Base-by-base conservation (phyloP, 2,329 filamentous ascomycete genomes). In the Ophiosphaerella herpotricha region DNA sequence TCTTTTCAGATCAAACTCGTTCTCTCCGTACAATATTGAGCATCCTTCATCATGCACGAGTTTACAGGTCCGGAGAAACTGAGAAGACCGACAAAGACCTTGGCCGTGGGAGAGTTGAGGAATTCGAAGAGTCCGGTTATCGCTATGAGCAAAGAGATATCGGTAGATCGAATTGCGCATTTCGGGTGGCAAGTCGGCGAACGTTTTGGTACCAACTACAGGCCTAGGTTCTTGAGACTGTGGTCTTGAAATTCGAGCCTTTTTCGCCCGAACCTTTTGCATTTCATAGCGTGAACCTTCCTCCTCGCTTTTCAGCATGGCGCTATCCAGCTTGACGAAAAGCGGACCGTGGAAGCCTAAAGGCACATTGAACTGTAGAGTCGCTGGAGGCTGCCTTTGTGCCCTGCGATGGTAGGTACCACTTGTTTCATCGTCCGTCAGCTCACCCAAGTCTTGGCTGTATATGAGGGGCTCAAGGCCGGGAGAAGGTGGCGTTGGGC, bases 21-120 rank as follows among this genome's bases (percentile, higher is more conserved):
- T 81, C 54, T 79, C 75, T n/a, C 76, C 72, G 53, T 82, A 82
- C 0, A 82, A 67, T 33, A 82, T 71, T 26, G 67, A 74, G 36
- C 76, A 72, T 18, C 70, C 79, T 68, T 81, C 79, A 29, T 74
- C 61, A 41, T 74, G 64, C 18, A 81, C 70, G 32, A 75, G 66
- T 36, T 67, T 73, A 64, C 77, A 80, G 4, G 75, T 78, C 24
- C 75, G 68, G 24, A 82, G 69, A 31, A 82, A 72, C 4, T 75
- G 75, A 2, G 74, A 66, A 11, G 77, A 78, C 26, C 70, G 72
- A 34, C 61, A 53, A 49, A 80, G 74, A 0, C 43, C 35, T 8
- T 21, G 18, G 24, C 31, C 6, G n/a, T 24, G 34, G 3, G 32
- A 6, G 6, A 32, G 39, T 48, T 48, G 21, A 9, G 53, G 56